Base-by-base conservation (phyloP, 345 rosid genomes). In the Viola odorata region DNA sequence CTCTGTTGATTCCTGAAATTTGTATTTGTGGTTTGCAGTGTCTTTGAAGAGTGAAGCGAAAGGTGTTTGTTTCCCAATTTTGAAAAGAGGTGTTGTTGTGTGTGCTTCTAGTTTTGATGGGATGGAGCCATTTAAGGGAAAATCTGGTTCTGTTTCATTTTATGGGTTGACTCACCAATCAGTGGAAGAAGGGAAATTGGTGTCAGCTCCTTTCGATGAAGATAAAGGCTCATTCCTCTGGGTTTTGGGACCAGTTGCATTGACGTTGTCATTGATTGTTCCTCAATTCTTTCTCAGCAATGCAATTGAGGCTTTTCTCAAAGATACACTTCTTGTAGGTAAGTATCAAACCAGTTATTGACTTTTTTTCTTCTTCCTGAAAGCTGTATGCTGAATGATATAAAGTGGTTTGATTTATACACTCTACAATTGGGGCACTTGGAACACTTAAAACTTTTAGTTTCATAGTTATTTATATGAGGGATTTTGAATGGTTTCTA, bases 121-220 rank as follows among this genome's bases (percentile, higher is more conserved):
- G 62, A 62, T 66, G 74, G 96, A 89, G 70, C 75, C 85, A 8
- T 82, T 82, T 62, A 81, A 78, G 45, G 96, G 96, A 5, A 87
- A 91, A 73, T 71, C 98, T 1, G 95, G 98, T 61, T 89, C 89
- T 4, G 69, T 87, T 71, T 87, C 96, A 5, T 91, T 87, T 73
- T 49, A 64, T 62, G 98, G 98, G 5, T 52, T 84, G 70, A 80
- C 89, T 57, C 82, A 89, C 57, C 92, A 88, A 71, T 77, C 82
- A 2, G 84, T 84, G 53, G 98, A 91, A 75, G 95, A 85, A 71
- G 75, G 78, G 54, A 82, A 73, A 56, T 69, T 88, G 60, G 76
- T 80, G 38, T 85, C 96, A 8, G 85, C 89, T 44, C 91, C 92
- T 15, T 87, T 85, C 32, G 73, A 70, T 55, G 88, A 82, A 69